Evolutionary conservation across 1,284 basidiomycete species (phyloP).

Genomic region (Moesziomyces parantarcticus): DNA sequence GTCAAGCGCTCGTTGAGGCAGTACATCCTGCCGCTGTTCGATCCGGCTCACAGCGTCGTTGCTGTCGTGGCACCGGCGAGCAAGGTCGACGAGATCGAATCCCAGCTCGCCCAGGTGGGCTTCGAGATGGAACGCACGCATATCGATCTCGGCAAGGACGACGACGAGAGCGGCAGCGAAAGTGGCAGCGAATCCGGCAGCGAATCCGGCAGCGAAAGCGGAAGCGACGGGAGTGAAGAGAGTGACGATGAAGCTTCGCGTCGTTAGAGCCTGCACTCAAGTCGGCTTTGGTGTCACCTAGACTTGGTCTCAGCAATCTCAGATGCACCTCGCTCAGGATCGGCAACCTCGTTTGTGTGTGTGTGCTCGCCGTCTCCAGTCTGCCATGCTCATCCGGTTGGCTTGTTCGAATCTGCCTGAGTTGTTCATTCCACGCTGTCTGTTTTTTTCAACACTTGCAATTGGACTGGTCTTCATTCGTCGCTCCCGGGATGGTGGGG

Average conservation of each 20-base stretch:
- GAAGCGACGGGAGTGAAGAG: slow-evolving; percentile 29
- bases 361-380: too few species aligned
- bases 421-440: too few species aligned
- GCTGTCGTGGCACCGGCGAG: slow-evolving; percentile 84
- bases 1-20: slow-evolving; percentile 77
- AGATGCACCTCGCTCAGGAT: not conserved
- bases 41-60: slow-evolving; percentile 79
- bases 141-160: slow-evolving; percentile 73
- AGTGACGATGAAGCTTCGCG: slow-evolving; percentile 9
- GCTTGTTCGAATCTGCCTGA: too few species aligned
- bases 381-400: too few species aligned
- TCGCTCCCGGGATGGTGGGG: too few species aligned
- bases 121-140: slow-evolving; percentile 81
- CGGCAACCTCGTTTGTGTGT: too few species aligned
- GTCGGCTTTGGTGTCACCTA: not conserved
- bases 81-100: slow-evolving; percentile 79
- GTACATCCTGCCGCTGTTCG: slow-evolving; percentile 89
- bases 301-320: not conserved
- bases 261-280: not conserved
- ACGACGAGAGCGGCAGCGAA: slow-evolving; percentile 16
- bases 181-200: slow-evolving; percentile 23
- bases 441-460: too few species aligned
- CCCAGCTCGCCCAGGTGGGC: slow-evolving; percentile 76
- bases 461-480: too few species aligned
- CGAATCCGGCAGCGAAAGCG: slow-evolving; percentile 41